These are phyloP conservation scores for Cryoendolithus antarcticus DNA, from an alignment of 2,329 filamentous ascomycete species.

Conservation along the genomic window DNA sequence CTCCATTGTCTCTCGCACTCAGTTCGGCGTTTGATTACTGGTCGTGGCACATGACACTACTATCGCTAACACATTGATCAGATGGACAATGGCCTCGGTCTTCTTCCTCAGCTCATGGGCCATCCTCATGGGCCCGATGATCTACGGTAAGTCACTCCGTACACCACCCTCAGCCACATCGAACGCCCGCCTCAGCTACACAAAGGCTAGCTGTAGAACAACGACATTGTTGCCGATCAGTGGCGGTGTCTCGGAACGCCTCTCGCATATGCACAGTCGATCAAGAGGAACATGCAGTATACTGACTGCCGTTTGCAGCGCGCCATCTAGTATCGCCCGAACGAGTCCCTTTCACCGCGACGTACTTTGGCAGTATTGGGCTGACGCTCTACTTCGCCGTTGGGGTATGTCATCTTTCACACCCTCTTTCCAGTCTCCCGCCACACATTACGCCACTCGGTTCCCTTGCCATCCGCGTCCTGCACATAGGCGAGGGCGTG, in stretches of 20 bases:
- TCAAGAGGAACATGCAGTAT: neutral
- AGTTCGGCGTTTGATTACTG: neutral
- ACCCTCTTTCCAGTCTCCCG: neutral
- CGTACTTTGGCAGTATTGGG: constrained; percentile 86
- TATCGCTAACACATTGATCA: constrained; percentile 25
- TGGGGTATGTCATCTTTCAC: constrained; percentile 53
- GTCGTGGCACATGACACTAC: neutral
- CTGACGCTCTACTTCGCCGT: constrained; percentile 86
- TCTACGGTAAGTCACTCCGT: constrained; percentile 45
- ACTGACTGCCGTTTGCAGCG: constrained; percentile 25
- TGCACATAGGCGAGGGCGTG: no score
- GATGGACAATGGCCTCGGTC: constrained; percentile 87
- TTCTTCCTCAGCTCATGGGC: constrained; percentile 89
- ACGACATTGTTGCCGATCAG: no score
- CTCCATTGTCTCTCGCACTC: no score
- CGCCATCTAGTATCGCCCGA: constrained; percentile 74
- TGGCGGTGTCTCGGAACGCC: no score
- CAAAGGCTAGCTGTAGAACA: no score
- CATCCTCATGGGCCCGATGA: constrained; percentile 80
- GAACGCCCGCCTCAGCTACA: no score
- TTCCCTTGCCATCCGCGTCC: no score
- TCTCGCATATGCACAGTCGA: no score
- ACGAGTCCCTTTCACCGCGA: constrained; percentile 80
- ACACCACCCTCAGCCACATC: no score
- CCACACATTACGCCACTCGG: constrained; percentile 1